A percentile compares a stretch with the other conserved stretches of the same genome.
Conservation (phyloP, 345 rosid genomes). For the Heritiera fomes region DNA sequence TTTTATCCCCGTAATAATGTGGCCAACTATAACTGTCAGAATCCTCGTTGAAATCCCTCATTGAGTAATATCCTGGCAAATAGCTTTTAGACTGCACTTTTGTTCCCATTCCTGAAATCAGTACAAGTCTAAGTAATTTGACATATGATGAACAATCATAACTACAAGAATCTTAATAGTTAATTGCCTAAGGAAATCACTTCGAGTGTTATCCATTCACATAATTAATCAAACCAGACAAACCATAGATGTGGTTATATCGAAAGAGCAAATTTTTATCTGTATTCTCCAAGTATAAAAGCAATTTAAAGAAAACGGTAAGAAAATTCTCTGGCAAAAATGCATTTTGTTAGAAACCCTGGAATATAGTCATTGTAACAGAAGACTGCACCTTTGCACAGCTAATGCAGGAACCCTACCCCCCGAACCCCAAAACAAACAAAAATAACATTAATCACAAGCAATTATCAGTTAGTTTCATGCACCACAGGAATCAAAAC, state of each 20-base stretch:
- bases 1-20: conserved; percentile 45
- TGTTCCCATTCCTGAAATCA: conserved; percentile 69
- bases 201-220: neutral
- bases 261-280: neutral
- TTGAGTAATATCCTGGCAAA: conserved; percentile 56
- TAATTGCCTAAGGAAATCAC: neutral
- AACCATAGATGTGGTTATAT: neutral
- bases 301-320: no score
- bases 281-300: neutral
- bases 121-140: conserved; percentile 18
- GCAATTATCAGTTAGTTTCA: neutral
- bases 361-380: neutral
- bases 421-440: neutral
- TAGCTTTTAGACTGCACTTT: conserved; percentile 70
- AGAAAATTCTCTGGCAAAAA: neutral
- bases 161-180: neutral
- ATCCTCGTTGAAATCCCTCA: conserved; percentile 75
- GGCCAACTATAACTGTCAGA: conserved; percentile 66
- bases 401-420: neutral
- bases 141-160: conserved; percentile 6
- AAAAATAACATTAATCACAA: neutral
- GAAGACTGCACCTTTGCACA: neutral
- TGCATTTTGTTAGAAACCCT: neutral
- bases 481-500: neutral
- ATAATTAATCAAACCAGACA: neutral